These are phyloP conservation scores for Austropuccinia psidii DNA, from an alignment of 1,284 basidiomycete species.

Conservation along the genomic window DNA sequence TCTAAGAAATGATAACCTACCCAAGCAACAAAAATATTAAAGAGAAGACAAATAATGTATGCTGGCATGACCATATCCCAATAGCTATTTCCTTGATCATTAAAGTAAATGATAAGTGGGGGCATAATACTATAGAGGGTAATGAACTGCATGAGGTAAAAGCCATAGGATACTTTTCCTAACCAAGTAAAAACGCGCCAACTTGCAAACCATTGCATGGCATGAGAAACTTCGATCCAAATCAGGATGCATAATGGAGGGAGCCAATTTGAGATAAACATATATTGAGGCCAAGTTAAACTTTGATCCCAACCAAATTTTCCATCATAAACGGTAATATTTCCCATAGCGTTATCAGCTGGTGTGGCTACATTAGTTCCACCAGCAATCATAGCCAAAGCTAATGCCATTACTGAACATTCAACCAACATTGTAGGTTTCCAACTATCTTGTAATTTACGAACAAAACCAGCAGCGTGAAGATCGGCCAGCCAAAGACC, in stretches of 20 bases:
- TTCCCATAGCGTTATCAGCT: slow-evolving; percentile 45
- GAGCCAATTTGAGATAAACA: slow-evolving; percentile 46
- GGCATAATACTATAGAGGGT: slow-evolving; percentile 50
- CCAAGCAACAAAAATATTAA: slow-evolving; percentile 49
- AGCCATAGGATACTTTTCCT: slow-evolving; percentile 49
- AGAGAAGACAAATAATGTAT: slow-evolving; percentile 48
- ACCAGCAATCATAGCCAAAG: slow-evolving; percentile 45
- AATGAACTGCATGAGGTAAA: slow-evolving; percentile 51
- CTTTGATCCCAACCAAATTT: slow-evolving; percentile 46
- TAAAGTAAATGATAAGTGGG: slow-evolving; percentile 47
- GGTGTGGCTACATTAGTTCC: slow-evolving; percentile 45
- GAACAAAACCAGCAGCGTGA: slow-evolving; percentile 48
- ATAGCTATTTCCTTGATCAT: slow-evolving; percentile 44
- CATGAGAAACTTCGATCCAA: slow-evolving; percentile 49
- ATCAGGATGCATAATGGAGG: slow-evolving; percentile 42
- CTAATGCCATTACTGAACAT: slow-evolving; percentile 45
- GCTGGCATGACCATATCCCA: slow-evolving; percentile 49
- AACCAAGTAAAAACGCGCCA: slow-evolving; percentile 49
- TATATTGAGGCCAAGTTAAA: slow-evolving; percentile 47
- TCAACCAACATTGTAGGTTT: slow-evolving; percentile 47
- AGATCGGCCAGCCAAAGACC: slow-evolving; percentile 48
- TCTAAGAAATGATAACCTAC: slow-evolving; percentile 48
- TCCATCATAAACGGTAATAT: slow-evolving; percentile 47
- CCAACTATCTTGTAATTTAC: slow-evolving; percentile 49
- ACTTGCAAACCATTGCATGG: slow-evolving; percentile 49